Conservation (phyloP, 2,329 filamentous ascomycete genomes). For the Paracoccidioides lutzii region DNA sequence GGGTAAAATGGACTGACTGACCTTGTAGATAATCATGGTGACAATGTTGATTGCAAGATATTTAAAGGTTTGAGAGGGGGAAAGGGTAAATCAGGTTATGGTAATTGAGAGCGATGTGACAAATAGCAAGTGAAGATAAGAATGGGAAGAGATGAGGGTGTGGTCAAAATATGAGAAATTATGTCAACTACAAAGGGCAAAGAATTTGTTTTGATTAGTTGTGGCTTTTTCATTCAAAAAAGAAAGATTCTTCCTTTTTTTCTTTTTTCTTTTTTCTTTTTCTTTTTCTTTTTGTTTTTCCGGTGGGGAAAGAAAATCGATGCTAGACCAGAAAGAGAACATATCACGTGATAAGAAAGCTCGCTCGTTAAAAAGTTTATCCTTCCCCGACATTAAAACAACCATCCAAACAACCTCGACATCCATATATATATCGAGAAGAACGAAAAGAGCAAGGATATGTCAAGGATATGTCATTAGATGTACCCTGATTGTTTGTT, state of each 20-base stretch:
- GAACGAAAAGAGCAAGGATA: too few species aligned
- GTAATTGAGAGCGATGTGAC: too few species aligned
- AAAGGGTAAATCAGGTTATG: background rate
- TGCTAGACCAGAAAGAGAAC: background rate
- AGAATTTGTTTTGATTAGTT: background rate
- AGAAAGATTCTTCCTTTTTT: background rate
- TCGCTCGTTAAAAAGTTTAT: background rate
- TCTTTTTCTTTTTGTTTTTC: background rate
- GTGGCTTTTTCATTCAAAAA: too few species aligned
- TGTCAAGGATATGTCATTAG: too few species aligned
- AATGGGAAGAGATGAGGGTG: background rate
- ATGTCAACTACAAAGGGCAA: too few species aligned
- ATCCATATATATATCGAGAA: too few species aligned
- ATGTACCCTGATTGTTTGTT: too few species aligned
- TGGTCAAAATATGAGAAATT: too few species aligned
- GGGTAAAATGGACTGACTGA: slow-evolving; percentile 24
- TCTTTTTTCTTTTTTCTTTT: too few species aligned
- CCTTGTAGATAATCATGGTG: slow-evolving; percentile 66
- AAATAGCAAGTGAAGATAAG: background rate
- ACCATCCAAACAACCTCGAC: too few species aligned
- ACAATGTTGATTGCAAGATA: slow-evolving; percentile 16
- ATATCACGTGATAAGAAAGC: background rate
- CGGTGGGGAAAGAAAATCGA: background rate
- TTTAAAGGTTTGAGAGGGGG: slow-evolving; percentile 1
- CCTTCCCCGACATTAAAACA: too few species aligned